phyloP scores from a whole-genome alignment of 257 asterid species.

The Solanum clarkiae region DNA sequence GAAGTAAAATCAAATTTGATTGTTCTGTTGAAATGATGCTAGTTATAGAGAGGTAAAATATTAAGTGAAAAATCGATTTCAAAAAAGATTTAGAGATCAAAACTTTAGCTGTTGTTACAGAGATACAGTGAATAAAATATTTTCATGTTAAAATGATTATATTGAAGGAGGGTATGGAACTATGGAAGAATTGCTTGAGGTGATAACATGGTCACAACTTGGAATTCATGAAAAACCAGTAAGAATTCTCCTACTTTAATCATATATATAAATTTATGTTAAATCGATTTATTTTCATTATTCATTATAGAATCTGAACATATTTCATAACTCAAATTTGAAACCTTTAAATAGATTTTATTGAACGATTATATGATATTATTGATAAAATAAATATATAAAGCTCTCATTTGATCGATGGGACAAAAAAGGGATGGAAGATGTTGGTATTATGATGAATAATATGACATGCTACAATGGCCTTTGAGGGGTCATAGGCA shows the following conservation, averaged over 20 bases:
- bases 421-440: neutral
- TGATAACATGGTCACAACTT: slow-evolving; percentile 46
- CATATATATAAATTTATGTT: neutral
- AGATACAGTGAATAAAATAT: too few species aligned
- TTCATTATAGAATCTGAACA: neutral
- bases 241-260: neutral
- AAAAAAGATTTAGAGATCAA: too few species aligned
- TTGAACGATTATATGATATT: neutral
- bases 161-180: slow-evolving; percentile 58
- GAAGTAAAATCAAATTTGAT: neutral
- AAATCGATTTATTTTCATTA: neutral
- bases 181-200: slow-evolving; percentile 62
- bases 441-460: neutral
- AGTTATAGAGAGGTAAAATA: too few species aligned
- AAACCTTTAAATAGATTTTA: neutral
- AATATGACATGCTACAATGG: neutral
- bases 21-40: neutral
- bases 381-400: neutral
- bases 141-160: neutral
- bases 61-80: too few species aligned
- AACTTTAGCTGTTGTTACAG: too few species aligned
- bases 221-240: slow-evolving; percentile 41
- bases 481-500: neutral
- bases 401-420: neutral
- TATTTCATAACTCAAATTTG: neutral